Base-by-base conservation (phyloP, 2,329 filamentous ascomycete species). In the Fusarium oxysporum region DNA sequence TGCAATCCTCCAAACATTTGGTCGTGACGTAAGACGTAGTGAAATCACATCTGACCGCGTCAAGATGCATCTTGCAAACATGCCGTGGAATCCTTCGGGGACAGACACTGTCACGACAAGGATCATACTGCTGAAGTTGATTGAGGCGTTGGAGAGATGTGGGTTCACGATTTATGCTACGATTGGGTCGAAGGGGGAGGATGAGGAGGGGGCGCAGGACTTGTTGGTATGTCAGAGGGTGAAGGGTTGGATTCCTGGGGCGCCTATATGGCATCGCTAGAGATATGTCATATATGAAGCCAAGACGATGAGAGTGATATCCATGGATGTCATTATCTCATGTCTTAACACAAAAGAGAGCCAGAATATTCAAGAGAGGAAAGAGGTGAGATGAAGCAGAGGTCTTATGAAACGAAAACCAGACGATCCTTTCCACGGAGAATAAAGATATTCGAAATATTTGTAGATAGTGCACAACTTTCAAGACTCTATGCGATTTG, bases 201-300 rank as follows among this genome's bases (percentile, higher is more conserved):
- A 65, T 25, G 59, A 59, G 16, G 54, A 53, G 17, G 55, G 55
- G 0, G 55, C 54, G 2, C 45, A 66, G 10, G 69, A 72, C 51
- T 13, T 72, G 32, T 33, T 72, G 28, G 21, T 72, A 9, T 72
- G 70, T 19, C 69, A 72, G 28, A 54, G 69, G 51, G 51, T 54
- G 10, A 60, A 40, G 33, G 59, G 65, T 51, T 72, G 70, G 70
- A 30, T 70, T 35, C 65, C 69, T 21, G 70, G 70, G 19, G 58
- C 63, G 12, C 68, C 69, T 3, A 65, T 71, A 17, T 68, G 64
- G 54, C 69, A 72, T 70, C 65, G 68, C 17, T 70, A 41, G n/a
- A 41, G 6, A 16, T 30, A 30, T 28, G 28, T 28, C 28, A 28
- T 28, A 28, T 28, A 28, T 33, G 13, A 14, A 33, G 33, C 13